Percentiles rank a stretch among this genome's conserved stretches.
phyloP scores from a whole-genome alignment of 371 early-diverging fungal genomes.

The Coemansia sp. region DNA sequence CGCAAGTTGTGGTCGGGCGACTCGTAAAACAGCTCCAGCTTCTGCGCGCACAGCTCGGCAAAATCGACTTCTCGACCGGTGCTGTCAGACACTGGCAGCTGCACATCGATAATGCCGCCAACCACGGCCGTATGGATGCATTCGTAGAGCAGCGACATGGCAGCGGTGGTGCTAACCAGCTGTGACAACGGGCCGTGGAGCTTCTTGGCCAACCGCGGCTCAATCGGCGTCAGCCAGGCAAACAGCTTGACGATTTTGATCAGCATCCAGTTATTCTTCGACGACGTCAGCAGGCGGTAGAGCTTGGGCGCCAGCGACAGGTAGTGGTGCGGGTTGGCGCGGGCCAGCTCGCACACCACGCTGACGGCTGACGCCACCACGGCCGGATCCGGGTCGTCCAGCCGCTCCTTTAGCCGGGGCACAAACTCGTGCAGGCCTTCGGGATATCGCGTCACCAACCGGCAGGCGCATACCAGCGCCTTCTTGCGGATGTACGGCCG shows the following conservation, averaged over 20 bases:
- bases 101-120: slow-evolving; percentile 79
- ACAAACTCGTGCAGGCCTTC: slow-evolving; percentile 85
- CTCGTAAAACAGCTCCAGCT: slow-evolving; percentile 81
- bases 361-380: slow-evolving; percentile 92
- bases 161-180: slow-evolving; percentile 83
- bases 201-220: slow-evolving; percentile 91
- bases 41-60: slow-evolving; percentile 83
- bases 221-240: slow-evolving; percentile 86
- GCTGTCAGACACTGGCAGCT: slow-evolving; percentile 35
- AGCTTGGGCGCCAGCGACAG: slow-evolving; percentile 91
- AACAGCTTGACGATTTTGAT: slow-evolving; percentile 98
- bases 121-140: slow-evolving; percentile 90
- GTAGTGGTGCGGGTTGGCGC: slow-evolving; percentile 87
- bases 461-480: slow-evolving; percentile 84
- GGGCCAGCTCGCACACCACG: slow-evolving; percentile 93
- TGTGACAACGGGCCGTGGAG: slow-evolving; percentile 80
- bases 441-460: slow-evolving; percentile 85
- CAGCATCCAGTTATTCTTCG: slow-evolving; percentile 95
- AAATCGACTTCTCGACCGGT: slow-evolving; percentile 56
- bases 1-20: slow-evolving; percentile 91
- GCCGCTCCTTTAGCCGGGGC: slow-evolving; percentile 81
- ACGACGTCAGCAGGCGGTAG: slow-evolving; percentile 82
- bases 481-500: slow-evolving; percentile 92
- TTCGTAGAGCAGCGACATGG: slow-evolving; percentile 94
- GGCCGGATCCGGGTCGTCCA: slow-evolving; percentile 88